phyloP scores from a whole-genome alignment of 2,329 filamentous ascomycete genomes.

The Pseudomassariella vexata region DNA sequence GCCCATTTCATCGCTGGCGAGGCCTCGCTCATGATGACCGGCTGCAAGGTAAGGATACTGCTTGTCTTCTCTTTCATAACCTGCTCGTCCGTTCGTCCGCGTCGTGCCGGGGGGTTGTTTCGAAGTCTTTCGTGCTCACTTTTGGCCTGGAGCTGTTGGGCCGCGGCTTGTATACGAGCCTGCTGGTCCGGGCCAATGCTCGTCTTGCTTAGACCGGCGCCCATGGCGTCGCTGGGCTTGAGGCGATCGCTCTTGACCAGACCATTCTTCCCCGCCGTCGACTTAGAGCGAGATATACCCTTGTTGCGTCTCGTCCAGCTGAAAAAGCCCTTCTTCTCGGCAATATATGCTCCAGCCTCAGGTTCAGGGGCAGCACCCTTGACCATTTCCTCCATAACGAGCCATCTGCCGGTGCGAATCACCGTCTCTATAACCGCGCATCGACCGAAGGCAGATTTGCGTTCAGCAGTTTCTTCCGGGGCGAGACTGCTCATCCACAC shows the following conservation, averaged over 20 bases:
- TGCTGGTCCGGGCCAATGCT: constrained; percentile 89
- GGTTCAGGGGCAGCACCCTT: constrained; percentile 86
- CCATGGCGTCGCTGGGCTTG: constrained; percentile 32
- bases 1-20: constrained; percentile 97
- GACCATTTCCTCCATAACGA: constrained; percentile 94
- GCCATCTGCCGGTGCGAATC: constrained; percentile 77
- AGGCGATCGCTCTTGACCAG: constrained; percentile 36
- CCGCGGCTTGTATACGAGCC: constrained; percentile 86
- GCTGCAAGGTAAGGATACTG: constrained; percentile 84
- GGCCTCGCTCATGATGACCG: constrained; percentile 77
- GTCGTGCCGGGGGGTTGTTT: constrained; percentile 38
- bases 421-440: constrained; percentile 88
- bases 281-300: constrained; percentile 61
- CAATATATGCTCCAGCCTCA: constrained; percentile 80
- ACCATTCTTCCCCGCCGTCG: constrained; percentile 57
- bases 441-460: constrained; percentile 90
- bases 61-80: constrained; percentile 68
- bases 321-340: constrained; percentile 92
- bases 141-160: constrained; percentile 71
- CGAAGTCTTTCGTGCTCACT: constrained; percentile 52
- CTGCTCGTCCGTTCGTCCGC: constrained; percentile 51
- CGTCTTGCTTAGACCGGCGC: constrained; percentile 59
- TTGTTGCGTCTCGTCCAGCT: constrained; percentile 72
- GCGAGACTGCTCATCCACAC: constrained; percentile 98
- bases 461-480: constrained; percentile 75